Evolutionary conservation across 2,329 filamentous ascomycete genomes (phyloP), one percentile per base, ranked within the genome.

Genomic region (Aspergillus tanneri): DNA sequence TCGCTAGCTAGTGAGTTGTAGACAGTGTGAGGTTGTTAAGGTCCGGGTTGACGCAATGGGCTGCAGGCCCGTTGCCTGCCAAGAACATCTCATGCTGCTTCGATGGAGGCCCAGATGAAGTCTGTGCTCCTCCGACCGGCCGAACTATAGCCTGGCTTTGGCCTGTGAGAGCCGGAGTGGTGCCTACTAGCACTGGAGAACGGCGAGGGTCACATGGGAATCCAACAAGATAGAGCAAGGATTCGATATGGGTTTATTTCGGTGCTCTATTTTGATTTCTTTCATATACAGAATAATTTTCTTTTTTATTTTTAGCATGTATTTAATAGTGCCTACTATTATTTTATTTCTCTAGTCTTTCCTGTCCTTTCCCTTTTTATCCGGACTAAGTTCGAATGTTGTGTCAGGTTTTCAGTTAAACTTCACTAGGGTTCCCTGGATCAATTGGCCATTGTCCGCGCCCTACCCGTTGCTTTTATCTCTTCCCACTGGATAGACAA

Each of bases 61-160:
- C 45, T 53, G 45, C 42, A 44, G 18, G 37, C 24, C 47, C 38
- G 47, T 53, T 48, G 42, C 43, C 39, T 51, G 47, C 53, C 53
- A 55, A 55, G 53, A 32, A 43, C 32, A 34, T 39, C 40, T 46
- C 27, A 16, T 43, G 18, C 50, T 52, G 47, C 47, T 48, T 50
- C 50, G 27, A 43, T 35, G 23, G 42, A 43, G 46, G 45, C 23
- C 44, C 45, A 51, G 53, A 51, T 43, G 48, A 35, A 46, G 50
- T 54, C 47, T 52, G 50, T 51, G 50, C 47, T 55, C 39, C 23
- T 46, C 24, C 37, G 43, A 43, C 46, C 47, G 47, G 43, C 50
- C 43, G 39, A 47, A 46, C 41, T 25, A 19, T 25, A 24, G 12
- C 10, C 14, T 43, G 14, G 14, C 11, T 35, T 21, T 34, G 30